A percentile compares a stretch with the other conserved stretches of the same genome.
phyloP scores from a whole-genome alignment of 345 rosid genomes.

The Ricinus communis region DNA sequence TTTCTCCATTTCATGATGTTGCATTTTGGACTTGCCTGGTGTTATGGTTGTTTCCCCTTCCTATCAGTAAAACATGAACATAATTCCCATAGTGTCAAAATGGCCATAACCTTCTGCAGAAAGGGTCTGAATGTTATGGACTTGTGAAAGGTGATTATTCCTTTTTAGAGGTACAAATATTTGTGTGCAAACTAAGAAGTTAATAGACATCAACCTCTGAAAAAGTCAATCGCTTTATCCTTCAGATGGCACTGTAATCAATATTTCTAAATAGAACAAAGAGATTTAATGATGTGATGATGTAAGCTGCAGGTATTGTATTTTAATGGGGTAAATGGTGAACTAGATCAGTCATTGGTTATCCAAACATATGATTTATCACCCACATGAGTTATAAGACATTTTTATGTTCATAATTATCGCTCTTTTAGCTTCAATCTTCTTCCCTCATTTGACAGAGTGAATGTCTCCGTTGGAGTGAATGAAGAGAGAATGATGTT shows the following conservation, averaged over 20 bases:
- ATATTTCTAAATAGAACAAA: conserved; percentile 1
- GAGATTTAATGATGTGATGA: neutral
- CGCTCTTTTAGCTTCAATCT: conserved; percentile 5
- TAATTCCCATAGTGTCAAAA: neutral
- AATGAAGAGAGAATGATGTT: conserved; percentile 81
- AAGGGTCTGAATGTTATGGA: neutral
- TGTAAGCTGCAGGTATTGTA: conserved; percentile 8
- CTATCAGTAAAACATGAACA: neutral
- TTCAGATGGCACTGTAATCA: conserved; percentile 9
- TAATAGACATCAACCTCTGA: neutral
- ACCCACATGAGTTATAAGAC: conserved; percentile 12
- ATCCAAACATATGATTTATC: conserved; percentile 1
- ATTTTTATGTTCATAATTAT: neutral
- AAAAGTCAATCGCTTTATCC: conserved; percentile 4
- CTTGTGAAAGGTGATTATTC: neutral
- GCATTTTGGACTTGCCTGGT: neutral
- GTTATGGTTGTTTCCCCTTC: too few species aligned
- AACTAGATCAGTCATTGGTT: neutral
- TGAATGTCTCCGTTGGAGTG: conserved; percentile 67
- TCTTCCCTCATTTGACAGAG: conserved; percentile 50
- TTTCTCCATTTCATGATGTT: neutral
- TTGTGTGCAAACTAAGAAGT: neutral
- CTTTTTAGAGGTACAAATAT: neutral
- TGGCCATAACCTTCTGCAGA: neutral
- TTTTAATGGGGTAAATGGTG: neutral